phyloP scores from a whole-genome alignment of 805 yeast species.

The Pichia phayaonensis region DNA sequence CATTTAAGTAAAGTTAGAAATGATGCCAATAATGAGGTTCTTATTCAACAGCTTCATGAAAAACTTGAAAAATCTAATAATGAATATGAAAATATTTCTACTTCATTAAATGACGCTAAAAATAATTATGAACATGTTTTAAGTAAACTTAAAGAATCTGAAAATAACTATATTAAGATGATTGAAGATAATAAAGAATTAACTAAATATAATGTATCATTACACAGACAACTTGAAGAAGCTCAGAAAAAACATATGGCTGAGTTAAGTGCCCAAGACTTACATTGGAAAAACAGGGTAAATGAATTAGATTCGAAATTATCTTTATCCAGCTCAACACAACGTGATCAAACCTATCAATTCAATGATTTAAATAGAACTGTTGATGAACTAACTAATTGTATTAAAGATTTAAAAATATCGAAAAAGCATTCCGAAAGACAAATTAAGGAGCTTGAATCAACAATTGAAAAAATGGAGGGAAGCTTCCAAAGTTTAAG shows the following conservation, averaged over 20 bases:
- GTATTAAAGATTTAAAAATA: constrained; percentile 42
- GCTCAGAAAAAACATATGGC: constrained; percentile 43
- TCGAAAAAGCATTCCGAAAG: constrained; percentile 47
- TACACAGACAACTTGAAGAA: constrained; percentile 37
- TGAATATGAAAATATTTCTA: constrained; percentile 26
- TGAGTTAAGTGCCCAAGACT: constrained; percentile 42
- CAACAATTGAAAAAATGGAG: constrained; percentile 39
- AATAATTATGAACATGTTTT: constrained; percentile 15
- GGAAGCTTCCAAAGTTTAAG: constrained; percentile 37
- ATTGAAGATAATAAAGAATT: constrained; percentile 63
- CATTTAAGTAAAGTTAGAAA: constrained; percentile 27
- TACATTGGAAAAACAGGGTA: constrained; percentile 54
- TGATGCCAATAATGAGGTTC: constrained; percentile 26
- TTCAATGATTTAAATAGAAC: constrained; percentile 43
- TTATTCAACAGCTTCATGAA: constrained; percentile 25
- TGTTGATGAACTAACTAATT: constrained; percentile 45
- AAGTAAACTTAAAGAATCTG: constrained; percentile 28
- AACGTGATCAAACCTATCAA: constrained; percentile 45
- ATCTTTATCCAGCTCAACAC: constrained; percentile 37
- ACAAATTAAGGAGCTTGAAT: constrained; percentile 50
- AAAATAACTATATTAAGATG: constrained; percentile 48
- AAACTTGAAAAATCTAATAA: constrained; percentile 30
- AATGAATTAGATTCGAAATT: constrained; percentile 44
- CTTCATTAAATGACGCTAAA: constrained; percentile 21
- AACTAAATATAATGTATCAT: constrained; percentile 45